Percentiles rank a stretch among this genome's conserved stretches.
phyloP scores from a whole-genome alignment of 306 rosid genomes.

The Cyamopsis tetragonoloba region DNA sequence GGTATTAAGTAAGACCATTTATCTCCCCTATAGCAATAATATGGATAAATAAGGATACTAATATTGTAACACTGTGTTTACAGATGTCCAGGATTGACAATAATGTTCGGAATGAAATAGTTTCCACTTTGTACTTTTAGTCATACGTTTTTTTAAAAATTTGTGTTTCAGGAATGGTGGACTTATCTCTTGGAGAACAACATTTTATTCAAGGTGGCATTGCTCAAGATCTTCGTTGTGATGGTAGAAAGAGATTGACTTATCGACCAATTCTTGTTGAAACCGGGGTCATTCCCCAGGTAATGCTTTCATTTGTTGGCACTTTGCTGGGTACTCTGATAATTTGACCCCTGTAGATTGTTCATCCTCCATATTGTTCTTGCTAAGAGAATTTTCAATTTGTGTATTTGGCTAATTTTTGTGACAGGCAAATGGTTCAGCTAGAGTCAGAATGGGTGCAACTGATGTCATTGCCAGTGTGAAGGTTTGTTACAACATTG shows the following conservation, averaged over 20 bases:
- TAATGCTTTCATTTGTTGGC: slow-evolving; percentile 11
- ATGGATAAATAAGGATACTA: background rate
- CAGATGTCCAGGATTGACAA: background rate
- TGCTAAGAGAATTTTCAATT: background rate
- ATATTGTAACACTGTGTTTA: background rate
- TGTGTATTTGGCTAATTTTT: slow-evolving; percentile 21
- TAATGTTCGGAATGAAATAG: background rate
- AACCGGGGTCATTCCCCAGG: slow-evolving; percentile 86
- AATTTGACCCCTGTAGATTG: background rate
- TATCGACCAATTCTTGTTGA: slow-evolving; percentile 63
- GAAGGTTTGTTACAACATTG: slow-evolving; percentile 54
- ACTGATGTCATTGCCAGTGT: slow-evolving; percentile 85
- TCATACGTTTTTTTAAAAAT: background rate
- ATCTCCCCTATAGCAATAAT: background rate
- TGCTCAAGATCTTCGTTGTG: slow-evolving; percentile 84
- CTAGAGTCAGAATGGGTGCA: slow-evolving; percentile 74
- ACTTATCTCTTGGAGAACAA: slow-evolving; percentile 66
- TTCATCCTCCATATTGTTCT: background rate
- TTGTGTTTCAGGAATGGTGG: slow-evolving; percentile 49
- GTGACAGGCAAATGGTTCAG: slow-evolving; percentile 79
- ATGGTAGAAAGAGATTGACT: slow-evolving; percentile 77
- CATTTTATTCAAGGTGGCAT: slow-evolving; percentile 77
- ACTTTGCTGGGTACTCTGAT: background rate
- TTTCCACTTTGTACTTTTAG: background rate
- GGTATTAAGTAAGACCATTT: background rate